phyloP scores from a whole-genome alignment of 2,329 filamentous ascomycete genomes.

The Fusarium sp. region DNA sequence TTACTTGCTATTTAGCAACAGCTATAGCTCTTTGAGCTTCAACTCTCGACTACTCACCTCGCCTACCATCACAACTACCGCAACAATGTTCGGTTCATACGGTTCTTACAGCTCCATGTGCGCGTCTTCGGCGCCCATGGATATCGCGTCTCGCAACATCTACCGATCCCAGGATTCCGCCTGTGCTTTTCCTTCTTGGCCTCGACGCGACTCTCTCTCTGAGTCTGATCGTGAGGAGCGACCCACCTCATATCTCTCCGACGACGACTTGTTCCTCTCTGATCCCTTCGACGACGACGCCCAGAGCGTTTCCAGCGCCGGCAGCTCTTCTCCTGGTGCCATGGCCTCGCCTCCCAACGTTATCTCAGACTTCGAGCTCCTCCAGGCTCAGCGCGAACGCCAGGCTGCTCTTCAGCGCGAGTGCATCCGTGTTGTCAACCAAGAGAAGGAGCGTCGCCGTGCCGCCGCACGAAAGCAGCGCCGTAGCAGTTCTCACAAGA shows the following conservation, averaged over 20 bases:
- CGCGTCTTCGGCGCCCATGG: constrained; percentile 60
- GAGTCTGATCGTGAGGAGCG: constrained; percentile 58
- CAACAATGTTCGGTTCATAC: constrained; percentile 64
- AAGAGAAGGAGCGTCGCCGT: constrained; percentile 68
- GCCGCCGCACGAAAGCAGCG: constrained; percentile 55
- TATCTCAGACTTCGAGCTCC: constrained; percentile 62
- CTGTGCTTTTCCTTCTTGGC: constrained; percentile 72
- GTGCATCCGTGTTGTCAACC: constrained; percentile 63
- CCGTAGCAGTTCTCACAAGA: constrained; percentile 57
- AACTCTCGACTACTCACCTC: constrained; percentile 39
- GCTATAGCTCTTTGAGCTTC: constrained; percentile 39
- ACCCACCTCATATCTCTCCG: constrained; percentile 70
- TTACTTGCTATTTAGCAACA: constrained; percentile 37
- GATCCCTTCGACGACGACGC: constrained; percentile 65
- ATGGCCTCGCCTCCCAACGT: constrained; percentile 54
- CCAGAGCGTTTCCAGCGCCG: constrained; percentile 62
- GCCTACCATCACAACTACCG: constrained; percentile 42
- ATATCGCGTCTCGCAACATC: constrained; percentile 58
- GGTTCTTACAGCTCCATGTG: constrained; percentile 65
- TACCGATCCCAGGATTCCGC: constrained; percentile 58
- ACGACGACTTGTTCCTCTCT: constrained; percentile 72
- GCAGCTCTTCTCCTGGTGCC: constrained; percentile 55
- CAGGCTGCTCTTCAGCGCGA: constrained; percentile 64
- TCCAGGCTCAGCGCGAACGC: constrained; percentile 65
- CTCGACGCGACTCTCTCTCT: constrained; percentile 65